Conservation (phyloP, 805 yeast genomes). For the Monosporozyma yasuniensis region DNA sequence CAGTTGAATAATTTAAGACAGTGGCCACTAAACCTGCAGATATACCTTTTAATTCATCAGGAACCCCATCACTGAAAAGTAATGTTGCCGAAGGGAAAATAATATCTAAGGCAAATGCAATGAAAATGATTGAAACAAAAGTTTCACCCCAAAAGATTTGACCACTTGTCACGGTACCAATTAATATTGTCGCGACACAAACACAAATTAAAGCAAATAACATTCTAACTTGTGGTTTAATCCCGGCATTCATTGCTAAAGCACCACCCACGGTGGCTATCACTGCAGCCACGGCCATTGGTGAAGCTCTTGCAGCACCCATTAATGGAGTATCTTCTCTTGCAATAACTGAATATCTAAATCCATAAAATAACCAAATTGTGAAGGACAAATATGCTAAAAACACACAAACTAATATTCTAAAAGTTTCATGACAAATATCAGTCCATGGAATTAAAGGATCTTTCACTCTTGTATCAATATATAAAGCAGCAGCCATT, state of each 20-base stretch:
- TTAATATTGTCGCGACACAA: constrained; percentile 26
- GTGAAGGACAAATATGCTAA: constrained; percentile 42
- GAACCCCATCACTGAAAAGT: constrained; percentile 44
- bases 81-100: constrained; percentile 61
- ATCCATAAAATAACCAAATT: constrained; percentile 50
- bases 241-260: constrained; percentile 1
- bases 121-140: constrained; percentile 42
- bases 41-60: constrained; percentile 52
- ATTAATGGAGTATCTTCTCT: constrained; percentile 37
- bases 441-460: constrained; percentile 42
- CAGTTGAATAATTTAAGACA: constrained; percentile 54
- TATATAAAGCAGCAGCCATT: constrained; percentile 16
- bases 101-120: constrained; percentile 60
- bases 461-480: constrained; percentile 36
- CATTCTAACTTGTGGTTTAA: constrained; percentile 6
- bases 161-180: constrained; percentile 42
- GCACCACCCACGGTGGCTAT: constrained; percentile 36
- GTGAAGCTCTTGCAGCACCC: constrained; percentile 35
- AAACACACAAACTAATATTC: constrained; percentile 27
- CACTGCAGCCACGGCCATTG: constrained; percentile 40
- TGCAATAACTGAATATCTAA: constrained; percentile 38
- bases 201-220: constrained; percentile 1
- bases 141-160: constrained; percentile 49
- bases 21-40: constrained; percentile 59
- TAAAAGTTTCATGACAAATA: constrained; percentile 2